Evolutionary conservation across 179 eudicot genomes (phyloP), one percentile per base, ranked within the genome.

Genomic region (Drosera spatulata): DNA sequence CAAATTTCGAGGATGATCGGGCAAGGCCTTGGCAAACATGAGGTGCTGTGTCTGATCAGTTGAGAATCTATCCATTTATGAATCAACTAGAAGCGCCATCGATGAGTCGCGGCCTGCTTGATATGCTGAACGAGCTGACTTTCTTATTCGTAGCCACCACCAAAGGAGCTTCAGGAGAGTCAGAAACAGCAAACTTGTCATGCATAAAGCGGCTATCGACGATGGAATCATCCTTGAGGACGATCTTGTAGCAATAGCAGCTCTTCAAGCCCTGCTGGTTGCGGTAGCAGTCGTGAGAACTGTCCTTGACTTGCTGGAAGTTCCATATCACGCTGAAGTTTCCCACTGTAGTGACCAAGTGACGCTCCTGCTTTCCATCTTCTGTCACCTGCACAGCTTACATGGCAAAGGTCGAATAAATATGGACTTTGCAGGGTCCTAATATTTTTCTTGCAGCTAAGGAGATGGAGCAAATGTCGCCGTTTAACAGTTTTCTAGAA

Each of bases 261-360:
- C 69, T 65, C 57, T 65, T 65, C 41, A 65, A 57, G 33, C 69
- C 69, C 40, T 65, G 69, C 44, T 65, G 69, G 56, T 79, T 81
- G 62, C 61, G 72, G 67, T 81, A 84, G 61, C 90, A 84, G 13
- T 75, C 80, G 42, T 84, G 90, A 13, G 69, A 79, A 61, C 86
- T 81, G 71, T 84, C 79, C 79, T 81, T 84, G 67, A 84, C 90
- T 64, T 79, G 90, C 77, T 81, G 86, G 51, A 84, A 84, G 48
- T 81, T 73, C 90, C 86, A 81, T 60, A 84, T 79, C 52, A 81
- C 86, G 44, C 89, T 84, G 71, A 81, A 84, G 53, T 81, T 84
- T 58, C 90, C 86, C 8, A 84, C 85, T 3, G 79, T 79, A 41
- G 84, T 82, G 7, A 84, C 90, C 50, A 84, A 60, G 68, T 84